A percentile compares a stretch with the other conserved stretches of the same genome.
These are phyloP conservation scores for Arachnomyces sp. DNA, from an alignment of 2,329 filamentous ascomycete species.

Conservation along the genomic window DNA sequence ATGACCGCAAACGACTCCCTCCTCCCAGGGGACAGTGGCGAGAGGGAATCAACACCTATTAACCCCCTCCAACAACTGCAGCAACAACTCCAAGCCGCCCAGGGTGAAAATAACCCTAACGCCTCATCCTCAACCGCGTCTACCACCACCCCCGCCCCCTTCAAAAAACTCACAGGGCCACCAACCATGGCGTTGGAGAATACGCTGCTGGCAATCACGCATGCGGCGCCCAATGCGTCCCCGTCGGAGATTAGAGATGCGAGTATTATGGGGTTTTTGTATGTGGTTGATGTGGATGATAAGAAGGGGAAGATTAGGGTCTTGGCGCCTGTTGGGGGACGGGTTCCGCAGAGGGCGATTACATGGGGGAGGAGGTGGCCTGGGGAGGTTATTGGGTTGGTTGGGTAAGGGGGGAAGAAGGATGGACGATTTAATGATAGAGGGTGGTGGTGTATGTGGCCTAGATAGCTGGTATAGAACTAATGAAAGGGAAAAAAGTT, in stretches of 20 bases:
- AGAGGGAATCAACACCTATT: conserved; percentile 16
- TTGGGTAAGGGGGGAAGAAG: conserved; percentile 39
- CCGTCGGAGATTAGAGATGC: conserved; percentile 68
- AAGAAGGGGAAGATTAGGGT: conserved; percentile 72
- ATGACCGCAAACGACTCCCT: conserved; percentile 24
- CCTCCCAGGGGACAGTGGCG: conserved; percentile 25
- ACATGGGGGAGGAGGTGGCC: conserved; percentile 75
- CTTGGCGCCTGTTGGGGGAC: conserved; percentile 72
- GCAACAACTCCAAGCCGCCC: conserved; percentile 12
- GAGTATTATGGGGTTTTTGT: conserved; percentile 84
- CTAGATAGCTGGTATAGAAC: too few relatives aligned
- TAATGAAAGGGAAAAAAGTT: too few relatives aligned
- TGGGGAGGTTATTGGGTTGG: conserved; percentile 69
- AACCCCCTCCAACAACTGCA: conserved; percentile 11
- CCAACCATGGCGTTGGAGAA: conserved; percentile 58
- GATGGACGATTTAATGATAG: too few relatives aligned
- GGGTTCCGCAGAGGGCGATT: conserved; percentile 69
- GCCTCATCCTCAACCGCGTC: conserved; percentile 17
- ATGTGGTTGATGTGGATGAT: conserved; percentile 84
- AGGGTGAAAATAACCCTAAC: conserved; percentile 15
- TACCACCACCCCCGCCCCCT: conserved; percentile 18
- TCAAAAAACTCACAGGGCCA: conserved; percentile 51
- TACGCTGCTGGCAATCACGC: conserved; percentile 75
- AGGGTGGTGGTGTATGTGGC: too few relatives aligned
- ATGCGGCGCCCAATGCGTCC: conserved; percentile 60